Evolutionary conservation across 2,329 filamentous ascomycete genomes (phyloP), one percentile per base, ranked within the genome.

Genomic region (Paraphaeosphaeria sporulosa): DNA sequence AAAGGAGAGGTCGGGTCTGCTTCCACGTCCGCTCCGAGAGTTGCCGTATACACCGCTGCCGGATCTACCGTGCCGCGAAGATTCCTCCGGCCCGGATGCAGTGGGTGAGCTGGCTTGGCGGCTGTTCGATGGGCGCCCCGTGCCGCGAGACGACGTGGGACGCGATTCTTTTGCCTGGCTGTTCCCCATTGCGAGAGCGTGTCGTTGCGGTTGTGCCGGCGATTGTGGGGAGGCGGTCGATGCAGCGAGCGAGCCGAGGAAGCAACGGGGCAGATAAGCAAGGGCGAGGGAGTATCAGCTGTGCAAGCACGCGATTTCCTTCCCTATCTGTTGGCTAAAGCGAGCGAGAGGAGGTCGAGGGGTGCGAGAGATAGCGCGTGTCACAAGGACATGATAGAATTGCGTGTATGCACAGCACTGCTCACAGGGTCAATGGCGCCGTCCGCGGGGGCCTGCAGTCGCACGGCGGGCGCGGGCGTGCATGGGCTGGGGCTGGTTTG

Each of bases 1-100:
- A 63, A 89, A 84, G 1, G 85, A 85, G 36, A 89, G 79, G 66
- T 89, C 86, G 44, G 83, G 84, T 57, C 86, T 78, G 77, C 84
- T 87, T 32, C 82, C 80, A 65, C 86, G 81, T 55, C 81, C 81
- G 57, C 77, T 79, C 54, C 85, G 77, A 43, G 81, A 79, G 61
- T 52, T 52, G 8, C 74, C 78, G 63, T 85, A 84, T 54, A 82
- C 70, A 59, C 70, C 72, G 58, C 66, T 76, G 62, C 62, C 65
- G 59, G 65, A 74, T 56, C 69, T 63, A 64, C 73, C 70, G 64
- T 72, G 69, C 23, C 70, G 63, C 44, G 73, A 64, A 25, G 65
- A 57, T 36, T 70, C 65, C 53, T 61, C 59, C 38, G 66, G 70
- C 34, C 64, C 71, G 57, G 62, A 60, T 30, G 75, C 56, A 7